Evolutionary conservation across 805 yeast species (phyloP).

Genomic region (Nakazawaea wyomingensis): DNA sequence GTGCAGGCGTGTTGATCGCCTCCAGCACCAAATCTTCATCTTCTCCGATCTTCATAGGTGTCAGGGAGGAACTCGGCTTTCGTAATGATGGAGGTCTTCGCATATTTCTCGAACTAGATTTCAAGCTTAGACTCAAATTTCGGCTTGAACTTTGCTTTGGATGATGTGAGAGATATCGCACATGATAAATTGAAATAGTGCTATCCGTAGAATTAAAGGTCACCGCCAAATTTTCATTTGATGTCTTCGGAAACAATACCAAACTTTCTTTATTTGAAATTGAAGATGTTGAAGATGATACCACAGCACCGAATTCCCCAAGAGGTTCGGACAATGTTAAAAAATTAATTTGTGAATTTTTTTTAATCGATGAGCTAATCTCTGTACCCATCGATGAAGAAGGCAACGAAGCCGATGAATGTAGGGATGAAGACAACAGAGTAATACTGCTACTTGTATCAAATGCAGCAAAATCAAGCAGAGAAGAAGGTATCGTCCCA

Average conservation of each 20-base stretch:
- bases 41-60: conserved; percentile 1
- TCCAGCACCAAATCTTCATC: conserved; percentile 12
- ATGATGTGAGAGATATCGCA: conserved; percentile 33
- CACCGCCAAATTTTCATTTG: conserved; percentile 43
- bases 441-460: neutral
- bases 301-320: conserved; percentile 65
- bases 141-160: neutral
- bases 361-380: conserved; percentile 18
- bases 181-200: conserved; percentile 49
- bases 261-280: conserved; percentile 55
- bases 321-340: conserved; percentile 71
- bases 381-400: conserved; percentile 9
- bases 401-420: conserved; percentile 5
- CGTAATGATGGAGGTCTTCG: conserved; percentile 19
- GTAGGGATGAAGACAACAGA: conserved; percentile 5
- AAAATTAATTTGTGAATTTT: conserved; percentile 30
- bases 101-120: conserved; percentile 21
- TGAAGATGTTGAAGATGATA: conserved; percentile 64
- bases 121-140: conserved; percentile 15
- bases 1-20: neutral
- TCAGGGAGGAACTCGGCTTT: conserved; percentile 19
- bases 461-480: neutral
- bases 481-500: neutral
- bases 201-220: conserved; percentile 47
- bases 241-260: conserved; percentile 44